phyloP scores from a whole-genome alignment of 2,329 filamentous ascomycete genomes.

The Phaeophleospora eucalypticola region DNA sequence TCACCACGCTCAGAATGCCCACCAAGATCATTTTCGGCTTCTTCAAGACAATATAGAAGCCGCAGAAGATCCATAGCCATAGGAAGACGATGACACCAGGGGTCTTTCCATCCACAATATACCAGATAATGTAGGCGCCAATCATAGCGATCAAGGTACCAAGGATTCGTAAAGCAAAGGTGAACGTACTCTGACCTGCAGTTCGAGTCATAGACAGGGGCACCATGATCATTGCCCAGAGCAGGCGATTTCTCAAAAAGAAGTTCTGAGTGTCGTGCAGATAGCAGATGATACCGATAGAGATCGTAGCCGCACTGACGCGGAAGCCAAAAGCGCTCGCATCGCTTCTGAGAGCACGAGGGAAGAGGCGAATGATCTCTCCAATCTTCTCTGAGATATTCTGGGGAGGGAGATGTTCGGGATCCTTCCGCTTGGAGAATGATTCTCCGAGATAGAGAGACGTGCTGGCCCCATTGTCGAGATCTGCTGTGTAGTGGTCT shows the following conservation, averaged over 20 bases:
- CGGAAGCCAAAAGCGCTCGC: conserved; percentile 69
- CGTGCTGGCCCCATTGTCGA: conserved; percentile 48
- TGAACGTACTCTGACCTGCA: conserved; percentile 68
- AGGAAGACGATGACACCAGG: conserved; percentile 65
- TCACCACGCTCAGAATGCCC: conserved; percentile 60
- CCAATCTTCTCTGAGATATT: conserved; percentile 59
- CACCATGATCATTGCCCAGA: conserved; percentile 73
- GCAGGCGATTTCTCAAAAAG: conserved; percentile 63
- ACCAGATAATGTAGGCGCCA: conserved; percentile 64
- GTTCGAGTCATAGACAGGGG: conserved; percentile 66
- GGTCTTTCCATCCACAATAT: conserved; percentile 62
- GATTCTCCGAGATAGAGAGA: conserved; percentile 63
- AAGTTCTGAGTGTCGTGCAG: conserved; percentile 60
- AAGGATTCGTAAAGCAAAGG: conserved; percentile 58
- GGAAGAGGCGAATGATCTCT: conserved; percentile 55
- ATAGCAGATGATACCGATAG: conserved; percentile 63
- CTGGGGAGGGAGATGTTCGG: conserved; percentile 65
- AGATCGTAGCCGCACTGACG: conserved; percentile 68
- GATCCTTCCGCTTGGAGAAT: conserved; percentile 61
- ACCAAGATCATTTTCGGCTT: conserved; percentile 60
- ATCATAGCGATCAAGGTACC: conserved; percentile 64
- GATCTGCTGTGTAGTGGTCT: conserved; percentile 56
- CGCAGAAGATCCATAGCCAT: conserved; percentile 61
- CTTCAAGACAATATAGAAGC: conserved; percentile 66
- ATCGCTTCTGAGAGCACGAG: conserved; percentile 57